phyloP scores from a whole-genome alignment of 2,329 filamentous ascomycete genomes.

The Neonectria magnoliae region DNA sequence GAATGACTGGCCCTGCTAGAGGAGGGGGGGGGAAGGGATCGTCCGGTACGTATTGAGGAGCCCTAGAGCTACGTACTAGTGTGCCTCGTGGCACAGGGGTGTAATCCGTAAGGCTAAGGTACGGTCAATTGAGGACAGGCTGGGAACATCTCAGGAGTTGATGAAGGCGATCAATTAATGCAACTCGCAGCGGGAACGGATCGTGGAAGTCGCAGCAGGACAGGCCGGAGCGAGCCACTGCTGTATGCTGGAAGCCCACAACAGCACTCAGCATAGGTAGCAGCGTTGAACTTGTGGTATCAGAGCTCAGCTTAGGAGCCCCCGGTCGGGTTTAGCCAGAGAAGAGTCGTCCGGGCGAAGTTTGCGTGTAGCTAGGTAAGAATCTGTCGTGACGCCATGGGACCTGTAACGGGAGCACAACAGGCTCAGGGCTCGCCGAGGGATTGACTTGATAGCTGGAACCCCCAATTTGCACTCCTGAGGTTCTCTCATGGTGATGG shows the following conservation, averaged over 20 bases:
- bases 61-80: not conserved
- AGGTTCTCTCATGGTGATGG: not conserved
- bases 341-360: not conserved
- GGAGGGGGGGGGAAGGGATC: not conserved
- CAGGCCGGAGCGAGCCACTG: slow-evolving; percentile 16
- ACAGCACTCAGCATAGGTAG: not conserved
- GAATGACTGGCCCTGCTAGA: not conserved
- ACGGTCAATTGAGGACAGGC: not conserved
- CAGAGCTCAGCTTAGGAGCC: not conserved
- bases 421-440: not conserved
- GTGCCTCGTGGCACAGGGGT: not conserved
- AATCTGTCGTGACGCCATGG: not conserved
- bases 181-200: slow-evolving; percentile 12
- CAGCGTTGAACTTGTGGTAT: not conserved
- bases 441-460: not conserved
- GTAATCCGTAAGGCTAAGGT: slow-evolving; percentile 5
- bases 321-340: not conserved
- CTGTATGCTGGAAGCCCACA: slow-evolving; percentile 16
- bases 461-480: not conserved
- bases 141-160: slow-evolving; percentile 5
- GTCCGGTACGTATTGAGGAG: not conserved
- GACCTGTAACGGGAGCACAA: not conserved
- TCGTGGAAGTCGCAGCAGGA: slow-evolving; percentile 16
- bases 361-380: not conserved
- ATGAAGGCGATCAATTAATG: slow-evolving; percentile 5